These are phyloP conservation scores for Hemisphaericaspora xylofermentans DNA, from an alignment of 1,139 yeast genomes.

Conservation along the genomic window DNA sequence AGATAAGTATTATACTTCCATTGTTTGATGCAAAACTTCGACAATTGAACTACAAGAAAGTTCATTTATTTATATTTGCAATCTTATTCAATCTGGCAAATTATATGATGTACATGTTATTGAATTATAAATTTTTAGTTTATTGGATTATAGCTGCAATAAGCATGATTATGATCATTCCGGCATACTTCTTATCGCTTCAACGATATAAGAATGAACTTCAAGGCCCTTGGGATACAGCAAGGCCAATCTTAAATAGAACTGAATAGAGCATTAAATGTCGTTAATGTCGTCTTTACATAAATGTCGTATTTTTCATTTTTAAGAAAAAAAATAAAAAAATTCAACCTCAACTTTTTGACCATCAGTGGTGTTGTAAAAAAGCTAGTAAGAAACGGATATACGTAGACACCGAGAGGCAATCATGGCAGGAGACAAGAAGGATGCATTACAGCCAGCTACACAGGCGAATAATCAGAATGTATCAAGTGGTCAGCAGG, in stretches of 20 bases:
- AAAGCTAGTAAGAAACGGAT: no score
- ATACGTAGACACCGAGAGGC: background rate
- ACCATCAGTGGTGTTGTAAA: no score
- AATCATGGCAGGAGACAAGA: slow-evolving; percentile 3
- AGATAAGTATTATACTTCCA: slow-evolving; percentile 72
- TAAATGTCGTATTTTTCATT: slow-evolving; percentile 3
- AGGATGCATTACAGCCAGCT: background rate
- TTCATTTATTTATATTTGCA: slow-evolving; percentile 36
- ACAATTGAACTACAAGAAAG: slow-evolving; percentile 23
- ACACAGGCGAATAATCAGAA: background rate
- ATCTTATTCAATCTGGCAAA: slow-evolving; percentile 22
- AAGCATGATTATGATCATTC: slow-evolving; percentile 56
- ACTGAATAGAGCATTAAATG: background rate
- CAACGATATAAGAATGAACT: slow-evolving; percentile 85
- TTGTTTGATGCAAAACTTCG: slow-evolving; percentile 63
- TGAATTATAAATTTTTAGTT: slow-evolving; percentile 30
- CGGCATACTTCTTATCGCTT: slow-evolving; percentile 65
- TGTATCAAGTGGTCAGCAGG: background rate
- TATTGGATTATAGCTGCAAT: slow-evolving; percentile 53
- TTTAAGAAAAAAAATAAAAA: background rate
- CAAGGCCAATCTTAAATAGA: slow-evolving; percentile 49
- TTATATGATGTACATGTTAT: slow-evolving; percentile 19
- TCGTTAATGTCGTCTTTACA: no score
- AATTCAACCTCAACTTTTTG: no score
- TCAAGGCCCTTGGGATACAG: slow-evolving; percentile 95